A percentile compares a stretch with the other conserved stretches of the same genome.
Conservation (phyloP, 108 stramenopile genomes). For the Fragilaria radians region DNA sequence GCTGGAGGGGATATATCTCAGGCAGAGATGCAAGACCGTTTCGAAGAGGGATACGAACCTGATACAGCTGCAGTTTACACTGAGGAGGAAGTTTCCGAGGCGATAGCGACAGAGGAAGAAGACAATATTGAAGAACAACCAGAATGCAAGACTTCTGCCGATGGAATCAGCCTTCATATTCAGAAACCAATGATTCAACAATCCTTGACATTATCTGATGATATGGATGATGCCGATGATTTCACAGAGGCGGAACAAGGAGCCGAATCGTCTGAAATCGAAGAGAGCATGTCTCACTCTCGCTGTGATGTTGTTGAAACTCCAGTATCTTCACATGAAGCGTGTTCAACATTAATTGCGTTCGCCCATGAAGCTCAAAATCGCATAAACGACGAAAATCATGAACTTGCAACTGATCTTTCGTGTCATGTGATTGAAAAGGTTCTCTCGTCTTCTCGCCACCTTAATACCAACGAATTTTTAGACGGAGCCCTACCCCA, state of each 20-base stretch:
- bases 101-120: not conserved
- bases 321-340: not conserved
- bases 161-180: not conserved
- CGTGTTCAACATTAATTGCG: not conserved
- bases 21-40: not conserved
- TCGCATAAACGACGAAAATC: not conserved
- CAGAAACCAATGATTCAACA: not conserved
- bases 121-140: not conserved
- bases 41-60: not conserved
- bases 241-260: not conserved
- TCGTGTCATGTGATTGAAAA: no score
- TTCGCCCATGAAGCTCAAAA: conserved; percentile 1
- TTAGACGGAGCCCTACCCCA: no score
- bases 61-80: not conserved
- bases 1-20: conserved; percentile 1
- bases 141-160: not conserved
- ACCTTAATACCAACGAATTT: no score
- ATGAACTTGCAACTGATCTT: not conserved
- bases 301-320: not conserved
- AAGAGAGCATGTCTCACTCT: not conserved
- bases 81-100: not conserved
- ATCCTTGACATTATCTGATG: not conserved
- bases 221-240: not conserved
- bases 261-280: not conserved
- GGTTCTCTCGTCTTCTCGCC: no score